Conservation (phyloP, 257 asterid genomes). For the Anisodus acutangulus region DNA sequence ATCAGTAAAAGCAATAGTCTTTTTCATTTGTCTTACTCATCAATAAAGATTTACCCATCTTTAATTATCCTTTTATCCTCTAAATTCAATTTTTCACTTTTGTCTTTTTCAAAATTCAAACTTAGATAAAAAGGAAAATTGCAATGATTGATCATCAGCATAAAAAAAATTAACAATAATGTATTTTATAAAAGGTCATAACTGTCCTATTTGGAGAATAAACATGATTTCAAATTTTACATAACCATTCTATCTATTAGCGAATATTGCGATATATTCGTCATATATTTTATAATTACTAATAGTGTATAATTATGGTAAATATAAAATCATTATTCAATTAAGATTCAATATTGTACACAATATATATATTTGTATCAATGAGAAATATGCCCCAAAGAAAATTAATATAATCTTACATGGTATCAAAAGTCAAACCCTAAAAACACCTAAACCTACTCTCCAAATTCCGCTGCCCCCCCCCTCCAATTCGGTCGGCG, state of each 20-base stretch:
- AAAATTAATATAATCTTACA: too few relatives aligned
- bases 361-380: too few relatives aligned
- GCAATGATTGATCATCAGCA: neutral
- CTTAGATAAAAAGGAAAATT: neutral
- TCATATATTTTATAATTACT: too few relatives aligned
- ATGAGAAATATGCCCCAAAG: too few relatives aligned
- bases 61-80: neutral
- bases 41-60: neutral
- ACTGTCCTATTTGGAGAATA: neutral
- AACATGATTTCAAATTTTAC: neutral
- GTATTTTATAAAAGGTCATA: neutral
- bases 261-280: too few relatives aligned
- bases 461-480: too few relatives aligned
- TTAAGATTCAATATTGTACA: too few relatives aligned
- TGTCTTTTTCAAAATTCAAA: neutral
- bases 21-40: neutral
- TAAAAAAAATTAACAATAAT: neutral
- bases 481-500: too few relatives aligned
- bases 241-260: neutral
- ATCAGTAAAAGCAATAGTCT: neutral
- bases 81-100: constrained; percentile 12
- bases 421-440: too few relatives aligned
- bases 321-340: too few relatives aligned
- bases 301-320: too few relatives aligned
- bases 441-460: too few relatives aligned